Evolutionary conservation across 2,329 filamentous ascomycete genomes (phyloP).

Genomic region (Blastomyces parvus): DNA sequence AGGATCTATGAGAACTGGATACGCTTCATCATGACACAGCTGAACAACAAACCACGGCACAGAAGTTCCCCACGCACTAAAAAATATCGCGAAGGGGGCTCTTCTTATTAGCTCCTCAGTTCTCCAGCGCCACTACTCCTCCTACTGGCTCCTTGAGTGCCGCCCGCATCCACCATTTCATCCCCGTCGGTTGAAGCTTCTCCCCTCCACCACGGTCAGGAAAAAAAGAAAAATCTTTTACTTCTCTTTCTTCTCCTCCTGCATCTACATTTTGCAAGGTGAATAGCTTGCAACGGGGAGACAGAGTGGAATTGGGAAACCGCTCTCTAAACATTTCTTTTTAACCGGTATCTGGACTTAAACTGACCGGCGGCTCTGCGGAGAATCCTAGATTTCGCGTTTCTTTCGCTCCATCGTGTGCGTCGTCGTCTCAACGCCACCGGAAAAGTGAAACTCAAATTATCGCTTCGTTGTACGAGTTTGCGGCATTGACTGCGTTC

Average conservation of each 20-base stretch:
- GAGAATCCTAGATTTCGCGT: background rate
- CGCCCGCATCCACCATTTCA: background rate
- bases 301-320: background rate
- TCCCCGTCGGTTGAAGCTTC: background rate
- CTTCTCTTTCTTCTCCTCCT: background rate
- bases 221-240: background rate
- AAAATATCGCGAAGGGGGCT: background rate
- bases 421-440: background rate
- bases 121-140: background rate
- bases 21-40: background rate
- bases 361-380: background rate
- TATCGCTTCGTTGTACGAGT: background rate
- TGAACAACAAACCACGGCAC: background rate
- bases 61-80: background rate
- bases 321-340: background rate
- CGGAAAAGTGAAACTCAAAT: background rate
- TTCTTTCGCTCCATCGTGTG: background rate
- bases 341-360: background rate
- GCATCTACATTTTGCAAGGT: background rate
- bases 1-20: background rate
- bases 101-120: background rate
- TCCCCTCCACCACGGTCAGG: background rate
- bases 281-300: background rate
- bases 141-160: background rate
- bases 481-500: background rate